Base-by-base conservation (phyloP, 108 stramenopile genomes). In the Seminavis robusta region DNA sequence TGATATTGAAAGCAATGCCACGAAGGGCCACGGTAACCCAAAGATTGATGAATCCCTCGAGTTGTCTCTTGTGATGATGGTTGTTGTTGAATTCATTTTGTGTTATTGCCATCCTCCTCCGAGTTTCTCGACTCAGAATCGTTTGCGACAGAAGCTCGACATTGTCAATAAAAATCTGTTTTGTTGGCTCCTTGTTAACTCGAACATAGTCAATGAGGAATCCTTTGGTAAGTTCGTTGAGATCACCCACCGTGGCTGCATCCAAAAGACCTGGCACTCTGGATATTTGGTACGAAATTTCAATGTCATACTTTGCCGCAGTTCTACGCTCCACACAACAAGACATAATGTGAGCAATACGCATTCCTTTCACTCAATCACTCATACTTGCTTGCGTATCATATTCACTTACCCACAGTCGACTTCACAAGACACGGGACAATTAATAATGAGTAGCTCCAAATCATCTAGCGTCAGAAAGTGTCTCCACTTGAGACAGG, bases 381-480 rank as follows among this genome's bases (percentile, higher is more conserved):
- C n/a, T n/a, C n/a, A n/a, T n/a, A n/a, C n/a, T n/a, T n/a, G n/a
- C n/a, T n/a, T n/a, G n/a, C n/a, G n/a, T n/a, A n/a, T n/a, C n/a
- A n/a, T n/a, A n/a, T n/a, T n/a, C n/a, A n/a, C n/a, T n/a, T n/a
- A n/a, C 11, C 68, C 73, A 43, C 78, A 79, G 3, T 63, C 53
- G 36, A 73, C 62, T 3, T 47, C 34, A 42, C 78, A 79, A 0
- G 78, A 65, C 23, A 45, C 61, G 0, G 78, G 78, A 54, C 78
- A 79, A 30, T 44, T 52, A 20, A 49, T 32, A 0, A 73, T 48
- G 7, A 79, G 58, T 0, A 73, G 47, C n/a, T 67, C 77, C 32
- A 79, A 29, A 59, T 38, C 17, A n/a, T n/a, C n/a, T n/a, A n/a
- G n/a, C n/a, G n/a, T n/a, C n/a, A n/a, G n/a, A n/a, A n/a, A n/a